Base-by-base conservation (phyloP, 345 rosid species). In the Hevea brasiliensis region DNA sequence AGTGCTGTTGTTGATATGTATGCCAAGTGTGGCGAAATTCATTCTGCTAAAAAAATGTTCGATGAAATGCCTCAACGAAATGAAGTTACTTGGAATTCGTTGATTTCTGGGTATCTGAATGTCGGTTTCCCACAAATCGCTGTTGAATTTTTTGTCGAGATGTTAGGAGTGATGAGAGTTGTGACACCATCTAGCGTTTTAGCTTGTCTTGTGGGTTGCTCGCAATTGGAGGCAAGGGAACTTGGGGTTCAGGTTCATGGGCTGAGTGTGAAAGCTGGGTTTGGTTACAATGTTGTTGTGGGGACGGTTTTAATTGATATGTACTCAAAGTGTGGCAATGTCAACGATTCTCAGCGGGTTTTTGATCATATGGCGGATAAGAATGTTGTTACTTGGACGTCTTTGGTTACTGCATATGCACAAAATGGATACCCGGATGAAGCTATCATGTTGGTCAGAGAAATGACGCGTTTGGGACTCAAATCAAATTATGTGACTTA, bases 191-290 rank as follows among this genome's bases (percentile, higher is more conserved):
- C 59, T 42, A 70, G 73, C 27, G 57, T 73, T 18, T 79, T 76
- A 12, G 42, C 27, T 35, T 55, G 72, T 60, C 71, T 82, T 75
- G 77, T 68, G 13, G 72, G 76, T 24, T 81, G 83, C 66, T 79
- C 76, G 7, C 83, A 71, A 56, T 79, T 80, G 37, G 77, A 76
- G 71, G 77, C 37, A 5, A 51, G 64, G 35, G 71, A 45, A 14
- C 61, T 83, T 42, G 86, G 82, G 59, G 61, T 57, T 47, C 83
- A 77, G 80, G 71, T 70, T 53, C 82, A 85, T 77, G 68, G 82
- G 26, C 56, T 72, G n/a, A 70, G 37, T 81, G 58, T 68, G 69
- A 85, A 82, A 64, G 24, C 54, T 20, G 81, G 83, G 29, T 70
- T 76, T 40, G 47, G 42, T 21, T 5, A 41, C 12, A 77, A 83